phyloP scores from a whole-genome alignment of 2,329 filamentous ascomycete species.

The Xylaria sp. region DNA sequence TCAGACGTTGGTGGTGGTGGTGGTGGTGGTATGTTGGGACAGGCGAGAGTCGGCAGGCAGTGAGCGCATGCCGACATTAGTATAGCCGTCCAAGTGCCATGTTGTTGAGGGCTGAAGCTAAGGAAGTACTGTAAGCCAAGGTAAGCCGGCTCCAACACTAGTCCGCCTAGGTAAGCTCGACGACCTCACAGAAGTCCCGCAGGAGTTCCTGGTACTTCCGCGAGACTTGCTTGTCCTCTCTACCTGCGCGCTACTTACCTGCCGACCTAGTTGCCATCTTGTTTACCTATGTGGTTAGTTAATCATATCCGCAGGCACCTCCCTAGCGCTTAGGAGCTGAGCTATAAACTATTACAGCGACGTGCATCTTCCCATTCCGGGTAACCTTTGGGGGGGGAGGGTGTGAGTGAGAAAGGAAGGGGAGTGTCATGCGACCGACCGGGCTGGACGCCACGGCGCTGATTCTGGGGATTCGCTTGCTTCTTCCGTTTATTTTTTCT shows the following conservation, averaged over 20 bases:
- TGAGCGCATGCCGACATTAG: background rate
- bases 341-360: background rate
- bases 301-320: background rate
- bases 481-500: background rate
- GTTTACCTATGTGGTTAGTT: constrained; percentile 4
- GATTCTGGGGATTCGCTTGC: background rate
- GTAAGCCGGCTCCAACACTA: constrained; percentile 26
- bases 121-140: background rate
- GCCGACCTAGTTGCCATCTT: background rate
- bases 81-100: background rate
- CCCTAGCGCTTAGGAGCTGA: background rate
- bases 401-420: background rate
- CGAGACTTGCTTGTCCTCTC: constrained; percentile 10
- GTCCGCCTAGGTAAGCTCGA: background rate
- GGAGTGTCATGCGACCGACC: background rate
- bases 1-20: background rate
- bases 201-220: constrained; percentile 20
- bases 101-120: background rate
- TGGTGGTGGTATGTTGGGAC: background rate
- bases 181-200: constrained; percentile 1
- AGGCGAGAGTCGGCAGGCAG: background rate
- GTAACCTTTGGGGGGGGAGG: background rate
- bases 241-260: constrained; percentile 1
- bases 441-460: background rate
- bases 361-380: background rate